Conservation (phyloP, 1,139 yeast species). For the Pichia kudriavzevii region DNA sequence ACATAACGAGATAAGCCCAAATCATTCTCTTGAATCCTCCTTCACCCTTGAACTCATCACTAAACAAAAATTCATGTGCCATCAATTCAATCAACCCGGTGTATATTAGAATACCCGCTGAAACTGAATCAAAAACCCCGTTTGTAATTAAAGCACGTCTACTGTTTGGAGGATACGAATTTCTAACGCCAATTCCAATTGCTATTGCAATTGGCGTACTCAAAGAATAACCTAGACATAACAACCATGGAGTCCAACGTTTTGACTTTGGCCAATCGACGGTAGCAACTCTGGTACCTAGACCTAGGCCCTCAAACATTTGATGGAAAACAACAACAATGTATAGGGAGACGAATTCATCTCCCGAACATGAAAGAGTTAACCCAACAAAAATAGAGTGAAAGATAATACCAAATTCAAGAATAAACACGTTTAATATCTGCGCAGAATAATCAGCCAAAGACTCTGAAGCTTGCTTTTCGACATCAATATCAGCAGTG, state of each 20-base stretch:
- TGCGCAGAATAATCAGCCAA: slow-evolving; percentile 36
- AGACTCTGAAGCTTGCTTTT: slow-evolving; percentile 6
- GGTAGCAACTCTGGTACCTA: slow-evolving; percentile 77
- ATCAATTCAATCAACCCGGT: slow-evolving; percentile 82
- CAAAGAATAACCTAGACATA: slow-evolving; percentile 40
- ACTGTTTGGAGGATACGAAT: slow-evolving; percentile 49
- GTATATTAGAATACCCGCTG: slow-evolving; percentile 79
- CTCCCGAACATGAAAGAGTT: slow-evolving; percentile 48
- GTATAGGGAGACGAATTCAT: slow-evolving; percentile 67
- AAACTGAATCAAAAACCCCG: slow-evolving; percentile 76
- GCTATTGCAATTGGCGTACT: slow-evolving; percentile 82
- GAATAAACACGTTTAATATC: slow-evolving; percentile 37
- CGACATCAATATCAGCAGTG: slow-evolving; percentile 8
- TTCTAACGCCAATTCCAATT: slow-evolving; percentile 76
- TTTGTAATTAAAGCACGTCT: slow-evolving; percentile 59
- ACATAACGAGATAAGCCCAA: slow-evolving; percentile 37
- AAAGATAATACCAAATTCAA: slow-evolving; percentile 50
- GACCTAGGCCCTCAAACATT: slow-evolving; percentile 86
- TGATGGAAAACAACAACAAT: slow-evolving; percentile 87
- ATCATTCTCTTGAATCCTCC: slow-evolving; percentile 36
- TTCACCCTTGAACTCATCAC: slow-evolving; percentile 51
- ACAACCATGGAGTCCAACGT: slow-evolving; percentile 22
- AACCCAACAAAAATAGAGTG: slow-evolving; percentile 50
- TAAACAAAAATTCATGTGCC: slow-evolving; percentile 81
- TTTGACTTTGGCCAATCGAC: slow-evolving; percentile 53